Conservation (phyloP, 148 eudicot genomes). For the Bassia scoparia region DNA sequence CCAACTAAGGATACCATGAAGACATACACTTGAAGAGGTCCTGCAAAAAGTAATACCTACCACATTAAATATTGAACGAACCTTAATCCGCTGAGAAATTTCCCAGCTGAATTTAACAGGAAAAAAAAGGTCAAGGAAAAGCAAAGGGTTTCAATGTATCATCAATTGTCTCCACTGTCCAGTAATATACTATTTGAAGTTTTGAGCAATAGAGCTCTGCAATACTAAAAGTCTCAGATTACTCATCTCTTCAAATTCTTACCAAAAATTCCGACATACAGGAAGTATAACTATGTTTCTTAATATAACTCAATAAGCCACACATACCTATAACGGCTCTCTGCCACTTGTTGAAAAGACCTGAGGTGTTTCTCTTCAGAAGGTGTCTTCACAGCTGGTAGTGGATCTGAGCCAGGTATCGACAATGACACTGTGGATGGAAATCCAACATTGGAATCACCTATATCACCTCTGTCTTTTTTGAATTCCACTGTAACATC, state of each 20-base stretch:
- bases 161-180: no score
- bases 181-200: no score
- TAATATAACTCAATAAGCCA: neutral
- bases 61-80: neutral
- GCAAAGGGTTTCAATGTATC: no score
- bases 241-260: no score
- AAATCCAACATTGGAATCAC: constrained; percentile 34
- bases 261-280: no score
- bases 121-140: neutral
- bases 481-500: constrained; percentile 64
- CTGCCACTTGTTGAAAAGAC: constrained; percentile 42
- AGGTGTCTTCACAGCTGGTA: constrained; percentile 27
- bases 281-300: neutral
- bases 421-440: constrained; percentile 59
- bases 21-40: constrained; percentile 43
- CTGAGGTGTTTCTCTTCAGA: constrained; percentile 39
- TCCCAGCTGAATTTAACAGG: neutral
- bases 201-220: no score
- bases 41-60: constrained; percentile 33
- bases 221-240: no score
- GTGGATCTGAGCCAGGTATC: constrained; percentile 41
- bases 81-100: neutral
- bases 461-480: constrained; percentile 20
- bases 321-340: constrained; percentile 67
- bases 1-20: constrained; percentile 41